phyloP scores from a whole-genome alignment of 2,329 filamentous ascomycete genomes.

The Clonostachys solani region DNA sequence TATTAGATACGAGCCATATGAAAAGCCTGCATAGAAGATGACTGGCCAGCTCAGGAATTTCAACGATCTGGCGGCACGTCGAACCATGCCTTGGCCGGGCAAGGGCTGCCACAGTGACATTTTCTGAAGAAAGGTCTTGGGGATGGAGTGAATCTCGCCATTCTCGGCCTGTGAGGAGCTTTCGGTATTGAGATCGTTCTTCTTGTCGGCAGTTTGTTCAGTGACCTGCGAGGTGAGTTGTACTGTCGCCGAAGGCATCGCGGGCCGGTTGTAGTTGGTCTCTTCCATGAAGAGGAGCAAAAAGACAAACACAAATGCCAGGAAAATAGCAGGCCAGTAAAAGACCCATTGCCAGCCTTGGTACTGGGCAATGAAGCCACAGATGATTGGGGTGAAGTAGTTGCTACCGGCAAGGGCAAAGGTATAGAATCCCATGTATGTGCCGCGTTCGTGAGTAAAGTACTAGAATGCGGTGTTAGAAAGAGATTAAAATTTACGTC shows the following conservation, averaged over 20 bases:
- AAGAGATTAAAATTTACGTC: not conserved
- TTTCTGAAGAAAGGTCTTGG: no score
- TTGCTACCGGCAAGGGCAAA: constrained; percentile 18
- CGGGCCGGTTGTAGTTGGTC: constrained; percentile 42
- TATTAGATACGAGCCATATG: constrained; percentile 34
- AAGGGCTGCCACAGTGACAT: no score
- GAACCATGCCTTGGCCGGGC: no score
- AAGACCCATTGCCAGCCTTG: constrained; percentile 19
- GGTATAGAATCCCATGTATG: constrained; percentile 35
- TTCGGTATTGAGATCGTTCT: no score
- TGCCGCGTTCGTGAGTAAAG: constrained; percentile 35
- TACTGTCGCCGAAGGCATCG: constrained; percentile 18
- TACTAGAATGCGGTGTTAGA: constrained; percentile 7
- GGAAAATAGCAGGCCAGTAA: constrained; percentile 34
- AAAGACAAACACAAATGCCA: constrained; percentile 24
- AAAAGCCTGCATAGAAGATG: constrained; percentile 35
- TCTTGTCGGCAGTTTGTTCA: no score
- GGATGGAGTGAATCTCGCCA: no score
- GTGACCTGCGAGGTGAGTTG: constrained; percentile 34
- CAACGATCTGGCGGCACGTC: constrained; percentile 28
- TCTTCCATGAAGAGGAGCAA: constrained; percentile 57
- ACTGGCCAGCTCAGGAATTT: constrained; percentile 35
- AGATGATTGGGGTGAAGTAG: constrained; percentile 2
- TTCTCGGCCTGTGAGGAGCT: no score
- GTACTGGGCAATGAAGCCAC: constrained; percentile 7